Evolutionary conservation across 2,329 filamentous ascomycete species (phyloP).

Genomic region (Albifimbria verrucaria): DNA sequence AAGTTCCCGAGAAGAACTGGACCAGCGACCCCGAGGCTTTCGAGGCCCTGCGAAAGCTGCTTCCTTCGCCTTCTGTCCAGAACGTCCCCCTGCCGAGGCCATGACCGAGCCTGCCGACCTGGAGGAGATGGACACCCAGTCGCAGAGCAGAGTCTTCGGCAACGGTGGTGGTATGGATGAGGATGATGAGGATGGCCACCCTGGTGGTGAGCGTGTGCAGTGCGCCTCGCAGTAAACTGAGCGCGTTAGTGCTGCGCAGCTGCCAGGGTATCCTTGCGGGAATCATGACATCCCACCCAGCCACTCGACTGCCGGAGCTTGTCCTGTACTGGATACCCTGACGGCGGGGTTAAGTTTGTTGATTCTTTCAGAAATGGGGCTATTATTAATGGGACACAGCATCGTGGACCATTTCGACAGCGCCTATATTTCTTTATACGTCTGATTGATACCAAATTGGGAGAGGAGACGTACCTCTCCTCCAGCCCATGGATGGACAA

Average conservation of each 20-base stretch:
- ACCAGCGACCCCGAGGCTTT: constrained; percentile 66
- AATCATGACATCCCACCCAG: too few relatives aligned
- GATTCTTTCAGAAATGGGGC: neutral
- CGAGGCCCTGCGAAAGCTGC: constrained; percentile 74
- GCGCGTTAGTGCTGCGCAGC: neutral
- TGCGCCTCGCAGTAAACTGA: constrained; percentile 76
- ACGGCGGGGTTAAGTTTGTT: too few relatives aligned
- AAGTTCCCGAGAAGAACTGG: constrained; percentile 84
- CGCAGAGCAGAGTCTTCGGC: constrained; percentile 64
- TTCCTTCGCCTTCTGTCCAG: constrained; percentile 68
- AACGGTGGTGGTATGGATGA: constrained; percentile 64
- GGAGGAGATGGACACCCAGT: constrained; percentile 74
- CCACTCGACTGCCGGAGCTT: too few relatives aligned
- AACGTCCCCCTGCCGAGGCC: constrained; percentile 71
- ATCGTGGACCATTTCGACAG: constrained; percentile 4
- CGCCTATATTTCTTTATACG: constrained; percentile 8
- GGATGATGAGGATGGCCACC: constrained; percentile 73
- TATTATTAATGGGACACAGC: neutral
- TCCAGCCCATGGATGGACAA: neutral
- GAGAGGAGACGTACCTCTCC: neutral
- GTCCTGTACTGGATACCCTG: too few relatives aligned
- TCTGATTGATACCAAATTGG: constrained; percentile 15
- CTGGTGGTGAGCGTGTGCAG: constrained; percentile 76
- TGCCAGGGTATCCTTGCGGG: neutral
- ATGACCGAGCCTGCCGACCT: constrained; percentile 90